These are phyloP conservation scores for Tolypocladium capitatum DNA, from an alignment of 2,329 filamentous ascomycete genomes.

Conservation along the genomic window DNA sequence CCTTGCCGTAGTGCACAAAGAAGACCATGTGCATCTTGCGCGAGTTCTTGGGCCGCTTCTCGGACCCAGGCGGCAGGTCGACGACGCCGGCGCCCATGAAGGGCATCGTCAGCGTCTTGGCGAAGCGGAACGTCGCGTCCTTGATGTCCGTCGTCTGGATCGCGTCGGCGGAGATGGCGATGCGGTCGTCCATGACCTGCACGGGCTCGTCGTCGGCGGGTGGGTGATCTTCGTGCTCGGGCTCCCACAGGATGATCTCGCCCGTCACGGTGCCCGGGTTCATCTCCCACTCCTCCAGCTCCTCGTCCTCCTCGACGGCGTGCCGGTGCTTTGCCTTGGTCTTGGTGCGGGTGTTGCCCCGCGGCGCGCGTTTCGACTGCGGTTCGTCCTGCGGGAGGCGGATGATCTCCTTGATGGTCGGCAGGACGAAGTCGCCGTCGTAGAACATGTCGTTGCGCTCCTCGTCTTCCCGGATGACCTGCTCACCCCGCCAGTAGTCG, in stretches of 20 bases:
- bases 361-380: conserved; percentile 11
- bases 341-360: conserved; percentile 16
- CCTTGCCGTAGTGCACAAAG: conserved; percentile 74
- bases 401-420: conserved; percentile 64
- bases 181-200: conserved; percentile 38
- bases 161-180: conserved; percentile 42
- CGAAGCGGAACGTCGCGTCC: conserved; percentile 68
- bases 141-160: conserved; percentile 46
- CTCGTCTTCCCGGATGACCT: conserved; percentile 53
- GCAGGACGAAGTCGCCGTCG: conserved; percentile 41
- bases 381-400: conserved; percentile 49
- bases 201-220: conserved; percentile 41
- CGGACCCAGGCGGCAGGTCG: conserved; percentile 68
- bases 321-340: conserved; percentile 17
- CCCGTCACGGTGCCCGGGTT: conserved; percentile 51
- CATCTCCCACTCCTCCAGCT: conserved; percentile 58
- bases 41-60: conserved; percentile 84
- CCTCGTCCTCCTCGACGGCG: conserved; percentile 33
- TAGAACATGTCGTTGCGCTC: conserved; percentile 35
- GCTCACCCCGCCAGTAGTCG: conserved; percentile 78
- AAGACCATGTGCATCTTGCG: conserved; percentile 96
- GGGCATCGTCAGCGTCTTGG: conserved; percentile 69
- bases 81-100: conserved; percentile 89
- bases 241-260: conserved; percentile 51
- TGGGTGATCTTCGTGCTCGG: conserved; percentile 39